A percentile compares a stretch with the other conserved stretches of the same genome.
phyloP scores from a whole-genome alignment of 495 filamentous ascomycete genomes.

The Tetracladium marchalianum region DNA sequence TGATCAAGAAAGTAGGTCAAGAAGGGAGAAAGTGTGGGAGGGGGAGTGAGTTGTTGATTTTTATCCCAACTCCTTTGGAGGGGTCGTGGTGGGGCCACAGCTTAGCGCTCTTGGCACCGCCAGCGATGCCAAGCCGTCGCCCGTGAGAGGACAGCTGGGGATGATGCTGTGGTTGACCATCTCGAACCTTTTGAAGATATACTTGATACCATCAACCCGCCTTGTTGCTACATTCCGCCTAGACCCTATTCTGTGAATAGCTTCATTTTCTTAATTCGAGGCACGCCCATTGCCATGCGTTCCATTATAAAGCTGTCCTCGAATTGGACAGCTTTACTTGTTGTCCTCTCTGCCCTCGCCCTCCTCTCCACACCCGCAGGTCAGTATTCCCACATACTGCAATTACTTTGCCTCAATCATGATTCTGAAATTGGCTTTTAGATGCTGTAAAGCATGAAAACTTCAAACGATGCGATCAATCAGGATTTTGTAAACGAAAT shows the following conservation, averaged over 20 bases:
- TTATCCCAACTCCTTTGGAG: constrained; percentile 9
- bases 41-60: background rate
- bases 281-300: constrained; percentile 11
- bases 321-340: constrained; percentile 47
- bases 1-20: constrained; percentile 5
- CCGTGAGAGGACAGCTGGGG: constrained; percentile 13
- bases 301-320: constrained; percentile 29
- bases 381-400: constrained; percentile 21
- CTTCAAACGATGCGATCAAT: constrained; percentile 92
- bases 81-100: constrained; percentile 19
- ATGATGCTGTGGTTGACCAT: no score
- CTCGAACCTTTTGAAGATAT: no score
- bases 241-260: background rate
- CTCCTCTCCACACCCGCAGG: constrained; percentile 39
- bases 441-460: constrained; percentile 86
- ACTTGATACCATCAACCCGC: no score
- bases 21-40: constrained; percentile 12
- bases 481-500: constrained; percentile 94
- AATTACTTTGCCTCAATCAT: background rate
- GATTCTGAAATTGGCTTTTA: constrained; percentile 21
- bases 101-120: constrained; percentile 16
- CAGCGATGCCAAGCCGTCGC: no score
- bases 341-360: constrained; percentile 31
- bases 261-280: background rate
- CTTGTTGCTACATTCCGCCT: no score